A percentile compares a stretch with the other conserved stretches of the same genome.
Conservation (phyloP, 805 yeast species). For the Candida orba region DNA sequence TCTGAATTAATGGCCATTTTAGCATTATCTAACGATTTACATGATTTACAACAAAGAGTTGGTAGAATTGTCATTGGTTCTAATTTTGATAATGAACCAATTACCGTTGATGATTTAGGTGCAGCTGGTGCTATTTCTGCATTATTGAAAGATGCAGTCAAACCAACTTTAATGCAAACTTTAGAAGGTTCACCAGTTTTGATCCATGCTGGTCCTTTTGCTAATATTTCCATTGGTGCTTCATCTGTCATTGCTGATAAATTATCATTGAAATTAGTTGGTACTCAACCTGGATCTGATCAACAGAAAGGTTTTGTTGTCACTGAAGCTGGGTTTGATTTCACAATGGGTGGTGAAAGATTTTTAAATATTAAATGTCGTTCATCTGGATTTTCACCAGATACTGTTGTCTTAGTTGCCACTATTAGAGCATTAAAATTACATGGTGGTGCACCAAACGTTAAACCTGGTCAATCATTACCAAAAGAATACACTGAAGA, state of each 20-base stretch:
- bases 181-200: conserved; percentile 84
- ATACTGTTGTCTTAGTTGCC: conserved; percentile 74
- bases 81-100: conserved; percentile 59
- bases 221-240: conserved; percentile 83
- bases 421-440: conserved; percentile 79
- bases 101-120: conserved; percentile 79
- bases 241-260: conserved; percentile 77
- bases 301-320: conserved; percentile 65
- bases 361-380: conserved; percentile 78
- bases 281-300: conserved; percentile 42
- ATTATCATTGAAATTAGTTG: conserved; percentile 73
- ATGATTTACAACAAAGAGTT: conserved; percentile 67
- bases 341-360: conserved; percentile 90
- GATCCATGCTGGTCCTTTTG: conserved; percentile 86
- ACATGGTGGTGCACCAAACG: conserved; percentile 88
- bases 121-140: conserved; percentile 86
- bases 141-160: conserved; percentile 70
- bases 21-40: conserved; percentile 63
- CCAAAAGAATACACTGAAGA: conserved; percentile 69
- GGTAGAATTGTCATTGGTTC: conserved; percentile 73
- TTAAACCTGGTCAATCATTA: conserved; percentile 75
- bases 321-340: conserved; percentile 86
- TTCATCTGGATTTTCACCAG: conserved; percentile 72
- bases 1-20: conserved; percentile 94
- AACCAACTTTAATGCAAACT: conserved; percentile 84